Percentiles rank a stretch among this genome's conserved stretches.
Conservation (phyloP, 495 filamentous ascomycete species). For the Penicillium verhagenii region DNA sequence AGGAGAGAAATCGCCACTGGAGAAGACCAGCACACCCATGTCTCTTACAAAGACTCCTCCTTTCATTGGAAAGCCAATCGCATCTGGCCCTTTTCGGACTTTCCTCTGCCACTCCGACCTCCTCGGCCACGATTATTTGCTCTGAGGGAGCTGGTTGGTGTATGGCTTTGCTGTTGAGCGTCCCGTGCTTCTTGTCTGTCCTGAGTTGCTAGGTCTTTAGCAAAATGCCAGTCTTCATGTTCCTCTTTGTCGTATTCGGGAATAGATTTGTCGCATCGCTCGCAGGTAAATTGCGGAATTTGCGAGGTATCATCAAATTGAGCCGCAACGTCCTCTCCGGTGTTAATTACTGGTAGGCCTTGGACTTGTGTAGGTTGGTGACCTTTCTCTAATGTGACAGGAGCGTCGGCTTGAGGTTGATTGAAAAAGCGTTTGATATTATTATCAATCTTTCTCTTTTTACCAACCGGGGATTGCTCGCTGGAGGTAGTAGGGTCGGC, state of each 20-base stretch:
- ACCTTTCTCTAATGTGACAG: conserved; percentile 8
- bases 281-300: conserved; percentile 46
- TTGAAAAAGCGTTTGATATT: conserved; percentile 38
- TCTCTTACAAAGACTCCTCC: neutral
- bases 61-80: conserved; percentile 58
- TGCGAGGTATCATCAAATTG: neutral
- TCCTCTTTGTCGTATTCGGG: conserved; percentile 59
- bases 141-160: conserved; percentile 21
- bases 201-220: conserved; percentile 75
- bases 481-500: neutral
- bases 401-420: conserved; percentile 16
- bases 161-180: conserved; percentile 20
- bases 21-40: neutral
- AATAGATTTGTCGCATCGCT: conserved; percentile 61
- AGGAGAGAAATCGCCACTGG: neutral
- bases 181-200: conserved; percentile 38
- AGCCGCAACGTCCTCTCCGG: neutral
- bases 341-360: neutral
- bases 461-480: conserved; percentile 19
- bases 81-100: conserved; percentile 74
- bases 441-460: conserved; percentile 37
- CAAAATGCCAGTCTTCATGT: conserved; percentile 96
- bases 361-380: neutral
- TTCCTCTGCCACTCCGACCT: conserved; percentile 37
- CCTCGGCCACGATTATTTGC: conserved; percentile 32